Evolutionary conservation across 2,329 filamentous ascomycete genomes (phyloP).

Genomic region (Ophiostoma montium): DNA sequence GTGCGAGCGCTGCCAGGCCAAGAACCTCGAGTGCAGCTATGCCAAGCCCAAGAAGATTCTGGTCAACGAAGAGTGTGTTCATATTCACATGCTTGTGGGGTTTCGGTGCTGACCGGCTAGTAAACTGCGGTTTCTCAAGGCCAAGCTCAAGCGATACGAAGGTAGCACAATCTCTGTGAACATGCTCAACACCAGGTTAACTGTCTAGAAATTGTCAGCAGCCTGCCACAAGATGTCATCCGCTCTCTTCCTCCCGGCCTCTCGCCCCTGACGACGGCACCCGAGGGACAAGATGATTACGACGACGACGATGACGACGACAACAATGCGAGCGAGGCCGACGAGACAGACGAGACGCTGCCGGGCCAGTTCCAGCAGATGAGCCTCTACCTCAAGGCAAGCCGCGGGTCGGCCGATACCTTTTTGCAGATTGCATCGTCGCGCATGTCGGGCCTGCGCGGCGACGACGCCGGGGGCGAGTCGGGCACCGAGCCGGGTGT

Average conservation of each 20-base stretch:
- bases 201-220: constrained; percentile 6
- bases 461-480: neutral
- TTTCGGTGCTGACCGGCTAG: neutral
- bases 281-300: neutral
- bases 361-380: constrained; percentile 9
- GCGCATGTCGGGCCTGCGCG: constrained; percentile 18
- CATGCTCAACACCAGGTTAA: neutral
- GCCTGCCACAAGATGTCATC: neutral
- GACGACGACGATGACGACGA: neutral
- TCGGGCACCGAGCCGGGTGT: constrained; percentile 8
- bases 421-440: constrained; percentile 24
- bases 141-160: constrained; percentile 9
- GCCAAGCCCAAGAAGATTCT: constrained; percentile 11
- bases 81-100: neutral
- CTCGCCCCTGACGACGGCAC: neutral
- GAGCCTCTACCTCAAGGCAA: constrained; percentile 17
- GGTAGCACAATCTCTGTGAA: neutral
- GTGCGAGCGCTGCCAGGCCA: constrained; percentile 10
- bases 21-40: constrained; percentile 10
- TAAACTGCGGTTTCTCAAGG: constrained; percentile 8
- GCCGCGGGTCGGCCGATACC: constrained; percentile 24
- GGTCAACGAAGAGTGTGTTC: constrained; percentile 10
- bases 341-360: constrained; percentile 1
- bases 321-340: neutral
- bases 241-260: neutral